These are phyloP conservation scores for Abelmoschus esculentus DNA, from an alignment of 345 rosid species.

Conservation along the genomic window DNA sequence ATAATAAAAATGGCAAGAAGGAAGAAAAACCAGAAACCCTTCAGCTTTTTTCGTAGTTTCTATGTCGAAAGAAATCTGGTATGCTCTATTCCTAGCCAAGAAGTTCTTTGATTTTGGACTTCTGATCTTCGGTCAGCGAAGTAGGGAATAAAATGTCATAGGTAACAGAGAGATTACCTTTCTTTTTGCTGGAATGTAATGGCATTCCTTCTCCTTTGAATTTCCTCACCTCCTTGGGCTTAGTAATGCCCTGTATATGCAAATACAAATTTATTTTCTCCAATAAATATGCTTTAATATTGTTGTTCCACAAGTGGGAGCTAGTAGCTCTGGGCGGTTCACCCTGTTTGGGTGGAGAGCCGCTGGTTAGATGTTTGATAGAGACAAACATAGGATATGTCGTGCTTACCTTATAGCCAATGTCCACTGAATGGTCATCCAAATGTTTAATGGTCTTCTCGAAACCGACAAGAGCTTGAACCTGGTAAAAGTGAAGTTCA, in stretches of 20 bases:
- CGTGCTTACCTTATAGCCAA: slow-evolving; percentile 65
- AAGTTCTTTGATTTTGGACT: slow-evolving; percentile 61
- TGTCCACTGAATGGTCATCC: slow-evolving; percentile 80
- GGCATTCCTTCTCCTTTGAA: slow-evolving; percentile 99
- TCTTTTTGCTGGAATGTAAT: slow-evolving; percentile 69
- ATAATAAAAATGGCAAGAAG: not conserved
- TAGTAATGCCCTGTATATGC: slow-evolving; percentile 66
- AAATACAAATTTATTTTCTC: not conserved
- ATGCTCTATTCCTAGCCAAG: slow-evolving; percentile 41
- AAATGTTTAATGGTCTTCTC: slow-evolving; percentile 86
- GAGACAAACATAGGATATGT: not conserved
- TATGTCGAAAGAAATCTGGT: not conserved
- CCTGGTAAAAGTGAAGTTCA: slow-evolving; percentile 28
- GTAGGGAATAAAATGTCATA: slow-evolving; percentile 90
- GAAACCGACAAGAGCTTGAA: slow-evolving; percentile 95
- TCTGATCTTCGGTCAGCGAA: slow-evolving; percentile 77
- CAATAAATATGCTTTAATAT: not conserved
- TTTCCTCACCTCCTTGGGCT: slow-evolving; percentile 83
- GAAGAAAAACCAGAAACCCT: not conserved
- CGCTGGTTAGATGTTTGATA: not conserved
- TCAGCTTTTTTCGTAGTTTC: slow-evolving; percentile 12
- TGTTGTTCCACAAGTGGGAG: not conserved
- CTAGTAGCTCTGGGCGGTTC: too few relatives aligned
- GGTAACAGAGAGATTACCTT: slow-evolving; percentile 74
- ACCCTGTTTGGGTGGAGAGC: not conserved